Conservation (phyloP, 2,329 filamentous ascomycete genomes). For the Purpureocillium takamizusanense region DNA sequence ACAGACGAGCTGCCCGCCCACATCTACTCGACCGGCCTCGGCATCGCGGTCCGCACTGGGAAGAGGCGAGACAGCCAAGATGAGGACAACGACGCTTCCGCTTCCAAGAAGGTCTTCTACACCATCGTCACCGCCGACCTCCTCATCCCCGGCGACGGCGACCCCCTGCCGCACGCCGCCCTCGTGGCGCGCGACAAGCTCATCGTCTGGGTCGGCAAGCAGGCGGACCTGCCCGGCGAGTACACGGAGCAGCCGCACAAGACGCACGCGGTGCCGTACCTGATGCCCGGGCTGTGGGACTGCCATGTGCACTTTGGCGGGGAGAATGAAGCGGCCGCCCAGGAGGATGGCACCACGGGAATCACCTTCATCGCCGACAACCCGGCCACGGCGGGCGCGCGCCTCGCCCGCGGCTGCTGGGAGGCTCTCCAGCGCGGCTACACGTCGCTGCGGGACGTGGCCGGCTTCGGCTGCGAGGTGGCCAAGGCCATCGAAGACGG, state of each 20-base stretch:
- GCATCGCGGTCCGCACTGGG: conserved; percentile 13
- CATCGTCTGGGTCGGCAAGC: conserved; percentile 26
- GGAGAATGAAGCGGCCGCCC: conserved; percentile 10
- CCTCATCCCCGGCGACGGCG: conserved; percentile 26
- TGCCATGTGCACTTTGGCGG: conserved; percentile 38
- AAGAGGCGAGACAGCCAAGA: background rate
- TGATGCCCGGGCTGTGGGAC: conserved; percentile 45
- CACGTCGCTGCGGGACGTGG: conserved; percentile 39
- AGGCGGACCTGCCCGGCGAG: conserved; percentile 16
- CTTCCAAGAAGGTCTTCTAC: conserved; percentile 16
- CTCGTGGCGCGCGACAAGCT: conserved; percentile 25
- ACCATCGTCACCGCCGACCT: conserved; percentile 23
- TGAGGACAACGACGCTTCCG: background rate
- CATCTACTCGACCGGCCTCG: conserved; percentile 20
- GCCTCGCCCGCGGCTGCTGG: conserved; percentile 30
- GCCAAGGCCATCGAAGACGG: conserved; percentile 31
- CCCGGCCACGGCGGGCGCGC: conserved; percentile 22
- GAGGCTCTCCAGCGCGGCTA: conserved; percentile 33
- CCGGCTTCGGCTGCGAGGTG: conserved; percentile 34
- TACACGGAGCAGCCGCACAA: conserved; percentile 19
- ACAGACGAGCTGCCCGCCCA: background rate
- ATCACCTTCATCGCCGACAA: conserved; percentile 16
- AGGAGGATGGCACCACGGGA: conserved; percentile 12
- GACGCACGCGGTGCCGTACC: conserved; percentile 24
- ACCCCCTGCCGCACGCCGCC: conserved; percentile 19